phyloP scores from a whole-genome alignment of 805 yeast genomes.

The Candida schatavii region DNA sequence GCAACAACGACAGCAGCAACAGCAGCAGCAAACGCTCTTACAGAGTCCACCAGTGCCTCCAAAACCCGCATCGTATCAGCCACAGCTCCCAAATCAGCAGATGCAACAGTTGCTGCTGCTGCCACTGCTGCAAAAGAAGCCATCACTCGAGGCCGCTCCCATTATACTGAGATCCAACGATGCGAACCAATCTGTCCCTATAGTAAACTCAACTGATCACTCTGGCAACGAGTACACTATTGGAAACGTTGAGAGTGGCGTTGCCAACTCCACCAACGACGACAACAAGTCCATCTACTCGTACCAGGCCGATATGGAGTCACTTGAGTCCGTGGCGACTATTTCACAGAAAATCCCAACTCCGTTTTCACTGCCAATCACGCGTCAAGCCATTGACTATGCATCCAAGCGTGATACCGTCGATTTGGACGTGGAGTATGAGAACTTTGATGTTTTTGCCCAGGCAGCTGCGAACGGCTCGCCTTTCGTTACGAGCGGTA shows the following conservation, averaged over 20 bases:
- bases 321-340: slow-evolving; percentile 5
- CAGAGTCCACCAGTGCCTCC: neutral
- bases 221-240: slow-evolving; percentile 4
- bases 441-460: neutral
- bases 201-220: neutral
- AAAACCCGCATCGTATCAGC: slow-evolving; percentile 4
- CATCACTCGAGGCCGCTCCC: too few species aligned
- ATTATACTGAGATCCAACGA: too few species aligned
- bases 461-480: neutral
- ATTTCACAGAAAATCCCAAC: slow-evolving; percentile 1
- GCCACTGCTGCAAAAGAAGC: too few species aligned
- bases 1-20: slow-evolving; percentile 1
- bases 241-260: neutral
- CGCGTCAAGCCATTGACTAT: neutral
- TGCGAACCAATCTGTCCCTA: too few species aligned
- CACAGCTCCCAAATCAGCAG: neutral
- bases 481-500: neutral
- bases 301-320: slow-evolving; percentile 21
- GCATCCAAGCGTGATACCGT: slow-evolving; percentile 2
- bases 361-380: slow-evolving; percentile 2
- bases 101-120: neutral
- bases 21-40: neutral
- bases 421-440: neutral
- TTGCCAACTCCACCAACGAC: slow-evolving; percentile 3
- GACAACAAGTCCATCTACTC: slow-evolving; percentile 23